Base-by-base conservation (phyloP, 352 stramenopile genomes). In the Globisporangium sylvaticum region DNA sequence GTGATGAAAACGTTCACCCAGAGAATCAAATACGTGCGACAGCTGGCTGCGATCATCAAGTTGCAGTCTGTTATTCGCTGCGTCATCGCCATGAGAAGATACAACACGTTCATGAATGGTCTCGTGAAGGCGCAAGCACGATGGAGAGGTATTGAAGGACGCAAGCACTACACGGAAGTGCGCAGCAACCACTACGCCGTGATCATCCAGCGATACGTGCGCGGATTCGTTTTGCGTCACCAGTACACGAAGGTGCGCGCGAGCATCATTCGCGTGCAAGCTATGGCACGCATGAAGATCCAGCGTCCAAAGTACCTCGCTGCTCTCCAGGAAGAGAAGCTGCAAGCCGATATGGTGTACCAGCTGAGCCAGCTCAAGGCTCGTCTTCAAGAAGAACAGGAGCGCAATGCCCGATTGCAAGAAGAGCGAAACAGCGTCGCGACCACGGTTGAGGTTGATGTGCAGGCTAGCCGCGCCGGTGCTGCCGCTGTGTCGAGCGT, bases 271-370 rank as follows among this genome's bases (percentile, higher is more conserved):
- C 85, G 84, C 44, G 80, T 95, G 42, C 88, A 96, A 64, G 72
- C 88, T 4, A 69, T 91, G 42, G 81, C 90, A 58, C 84, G 88
- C 55, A 96, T 96, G 88, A 89, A 83, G 62, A 84, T 94, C 46
- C 79, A 89, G 68, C 79, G 84, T 2, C 79, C 83, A 7, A 95
- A 94, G 73, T 96, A 87, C 65, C 66, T 89, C 4, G 84, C 81
- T 46, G 84, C 77, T 25, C 75, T 92, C 12, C 72, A 93, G 34
- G 87, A 96, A 46, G 84, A 94, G 71, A 90, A 91, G 68, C 71
- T 89, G 59, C 83, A 96, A 67, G 87, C 86, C 44, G 85, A 96
- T 67, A 96, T 96, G 88, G 75, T 80, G 50, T 95, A 90, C 69
- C 88, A 96, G 64, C 71, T 96, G 15, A 66, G 92, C 25, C 85